Base-by-base conservation (phyloP, 495 filamentous ascomycete genomes). In the Podospora australis region DNA sequence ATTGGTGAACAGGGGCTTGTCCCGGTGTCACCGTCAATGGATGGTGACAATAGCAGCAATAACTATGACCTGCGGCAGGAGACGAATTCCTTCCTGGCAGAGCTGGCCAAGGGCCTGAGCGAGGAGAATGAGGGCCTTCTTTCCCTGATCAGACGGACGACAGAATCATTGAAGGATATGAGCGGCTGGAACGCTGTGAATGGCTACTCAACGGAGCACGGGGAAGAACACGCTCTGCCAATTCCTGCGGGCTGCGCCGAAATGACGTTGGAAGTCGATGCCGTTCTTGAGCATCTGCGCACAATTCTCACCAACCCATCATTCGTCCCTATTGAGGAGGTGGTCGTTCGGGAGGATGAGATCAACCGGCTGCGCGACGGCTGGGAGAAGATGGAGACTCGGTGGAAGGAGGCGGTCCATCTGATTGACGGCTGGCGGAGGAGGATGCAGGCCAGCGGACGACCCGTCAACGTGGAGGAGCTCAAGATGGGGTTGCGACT, bases 371-470 rank as follows among this genome's bases (percentile, higher is more conserved):
- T 97, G 10, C 81, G 86, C 22, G 79, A 85, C 47, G 87, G 88
- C 19, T 94, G 90, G 81, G 87, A 90, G 63, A 88, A 82, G 63
- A 90, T 97, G 84, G 89, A 96, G 65, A 74, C 71, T 13, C 72
- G 91, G 32, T 96, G 92, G 91, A 80, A 79, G 57, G 91, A 97
- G 53, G 86, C 91, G 1, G 79, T 96, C 2, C 75, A 79, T 24
- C 77, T 97, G 74, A 95, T 98, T 77, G 88, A 96, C 41, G 82
- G 86, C 22, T 97, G 94, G 92, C 83, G 90, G 48, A 83, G 81
- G 60, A 77, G 88, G 16, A 88, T 96, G 73, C 77, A 78, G 2
- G 78, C 82, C 43, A 86, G 81, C 46, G 90, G 90, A 11, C 81
- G 84, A 52, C 83, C 87, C 0, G 78, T 96, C 26, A 83, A 89